A percentile compares a stretch with the other conserved stretches of the same genome.
These are phyloP conservation scores for Trichoderma virens DNA, from an alignment of 495 filamentous ascomycete genomes.

Conservation along the genomic window DNA sequence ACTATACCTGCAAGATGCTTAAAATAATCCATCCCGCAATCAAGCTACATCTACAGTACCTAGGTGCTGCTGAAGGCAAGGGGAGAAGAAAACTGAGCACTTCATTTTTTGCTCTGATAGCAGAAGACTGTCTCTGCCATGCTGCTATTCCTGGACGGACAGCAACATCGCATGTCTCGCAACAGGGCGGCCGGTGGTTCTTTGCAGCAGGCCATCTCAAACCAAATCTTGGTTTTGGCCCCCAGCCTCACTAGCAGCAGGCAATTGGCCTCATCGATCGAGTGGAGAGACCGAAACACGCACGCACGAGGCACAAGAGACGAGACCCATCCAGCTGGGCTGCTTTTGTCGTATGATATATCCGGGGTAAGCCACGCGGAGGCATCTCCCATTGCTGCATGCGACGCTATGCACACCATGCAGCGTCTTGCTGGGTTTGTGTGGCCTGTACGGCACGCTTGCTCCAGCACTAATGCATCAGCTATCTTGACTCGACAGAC, in stretches of 20 bases:
- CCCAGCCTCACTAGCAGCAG: background rate
- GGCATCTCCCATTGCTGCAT: background rate
- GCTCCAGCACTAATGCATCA: background rate
- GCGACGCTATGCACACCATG: constrained; percentile 5
- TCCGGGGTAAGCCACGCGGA: constrained; percentile 9
- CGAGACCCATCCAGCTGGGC: background rate
- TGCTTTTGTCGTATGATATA: background rate
- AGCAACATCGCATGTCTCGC: background rate
- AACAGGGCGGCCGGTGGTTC: background rate
- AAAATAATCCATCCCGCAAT: too few relatives aligned
- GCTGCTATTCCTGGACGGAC: background rate
- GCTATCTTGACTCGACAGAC: too few relatives aligned
- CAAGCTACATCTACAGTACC: too few relatives aligned
- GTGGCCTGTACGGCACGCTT: too few relatives aligned
- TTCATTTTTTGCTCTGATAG: too few relatives aligned
- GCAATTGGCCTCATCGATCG: too few relatives aligned
- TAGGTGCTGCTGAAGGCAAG: too few relatives aligned
- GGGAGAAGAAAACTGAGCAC: too few relatives aligned
- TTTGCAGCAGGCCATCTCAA: constrained; percentile 1
- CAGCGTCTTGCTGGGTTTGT: background rate
- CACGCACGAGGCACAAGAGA: too few relatives aligned
- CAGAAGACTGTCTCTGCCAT: background rate
- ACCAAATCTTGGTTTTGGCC: background rate
- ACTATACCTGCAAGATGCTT: too few relatives aligned
- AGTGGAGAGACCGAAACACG: too few relatives aligned